Percentiles rank a stretch among this genome's conserved stretches.
Evolutionary conservation across 148 eudicot genomes (phyloP).

Genomic region (Nepenthes mirabilis): DNA sequence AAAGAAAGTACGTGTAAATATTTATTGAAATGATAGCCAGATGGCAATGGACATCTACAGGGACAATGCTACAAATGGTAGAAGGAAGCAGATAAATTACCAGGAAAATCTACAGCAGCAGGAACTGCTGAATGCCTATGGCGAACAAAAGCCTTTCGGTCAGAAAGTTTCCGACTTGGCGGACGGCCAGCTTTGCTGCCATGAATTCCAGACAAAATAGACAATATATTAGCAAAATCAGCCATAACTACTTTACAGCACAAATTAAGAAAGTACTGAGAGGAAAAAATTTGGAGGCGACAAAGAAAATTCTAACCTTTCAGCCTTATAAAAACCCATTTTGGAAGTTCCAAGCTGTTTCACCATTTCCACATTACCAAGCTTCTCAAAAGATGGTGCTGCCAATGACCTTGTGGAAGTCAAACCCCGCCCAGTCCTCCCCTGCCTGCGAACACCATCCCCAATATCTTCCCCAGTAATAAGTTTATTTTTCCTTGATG

Average conservation of each 20-base stretch:
- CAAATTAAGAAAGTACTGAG: not conserved
- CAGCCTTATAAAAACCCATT: conserved; percentile 41
- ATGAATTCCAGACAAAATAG: conserved; percentile 1
- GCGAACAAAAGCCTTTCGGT: conserved; percentile 45
- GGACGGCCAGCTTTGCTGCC: conserved; percentile 56
- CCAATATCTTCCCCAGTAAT: conserved; percentile 25
- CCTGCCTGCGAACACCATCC: conserved; percentile 50
- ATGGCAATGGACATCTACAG: not conserved
- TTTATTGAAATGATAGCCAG: not conserved
- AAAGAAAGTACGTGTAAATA: not conserved
- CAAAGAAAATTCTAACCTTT: conserved; percentile 21
- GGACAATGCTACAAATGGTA: not conserved
- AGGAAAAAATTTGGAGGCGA: too few relatives aligned
- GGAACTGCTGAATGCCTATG: conserved; percentile 37
- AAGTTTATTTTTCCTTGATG: conserved; percentile 48
- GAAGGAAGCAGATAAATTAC: conserved; percentile 14
- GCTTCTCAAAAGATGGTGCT: conserved; percentile 31
- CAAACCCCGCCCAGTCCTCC: conserved; percentile 52
- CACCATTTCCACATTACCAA: conserved; percentile 38
- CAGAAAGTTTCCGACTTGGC: conserved; percentile 51
- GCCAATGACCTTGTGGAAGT: conserved; percentile 34
- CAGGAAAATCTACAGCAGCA: conserved; percentile 44
- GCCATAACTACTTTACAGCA: not conserved
- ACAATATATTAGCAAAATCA: not conserved
- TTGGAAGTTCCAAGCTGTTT: conserved; percentile 53